Base-by-base conservation (phyloP, 1,284 basidiomycete genomes). In the Schizopora paradoxa region DNA sequence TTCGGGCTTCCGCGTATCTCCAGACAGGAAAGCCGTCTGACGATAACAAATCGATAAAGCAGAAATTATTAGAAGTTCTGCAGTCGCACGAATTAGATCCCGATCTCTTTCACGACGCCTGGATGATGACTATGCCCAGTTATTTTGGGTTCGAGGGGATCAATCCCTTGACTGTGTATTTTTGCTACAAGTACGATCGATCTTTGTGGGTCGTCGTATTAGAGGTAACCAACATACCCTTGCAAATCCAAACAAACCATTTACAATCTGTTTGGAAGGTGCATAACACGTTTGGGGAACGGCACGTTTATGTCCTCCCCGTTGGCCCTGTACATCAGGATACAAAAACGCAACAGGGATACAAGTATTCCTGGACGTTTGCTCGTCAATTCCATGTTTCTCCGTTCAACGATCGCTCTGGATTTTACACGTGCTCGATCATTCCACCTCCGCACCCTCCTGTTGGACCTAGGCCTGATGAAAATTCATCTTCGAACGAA, bases 271-370 rank as follows among this genome's bases (percentile, higher is more conserved):
- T 11, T 34, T 11, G 41, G 3, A 45, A 89, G 74, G 80, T 89
- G 10, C 85, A 88, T 58, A 90, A 87, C 57, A 87, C 85, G 0
- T 89, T 89, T 59, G 76, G 77, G 3, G 86, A 90, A 62, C 72
- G 75, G 41, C 86, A 85, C 61, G 72, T 80, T 6, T 72, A 82
- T 54, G 60, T 78, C 18, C 63, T 86, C 1, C 64, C 75, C 48
- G 54, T 71, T 0, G 74, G 72, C 6, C 56, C 44, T 16, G 46
- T 61, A 21, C 61, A 67, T 33, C 76, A 82, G 55, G 72, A 74
- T 47, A 34, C 52, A 22, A 39, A 47, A 22, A 47, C 31, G 18
- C 23, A 44, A 36, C 23, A 19, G 45, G 77, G 77, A 2, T 84
- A 74, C 54, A 70, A 79, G 41, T 74, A 85, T 54, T 74, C 81